These are phyloP conservation scores for Schizophyllum commune DNA, from an alignment of 1,284 basidiomycete species.

Conservation along the genomic window DNA sequence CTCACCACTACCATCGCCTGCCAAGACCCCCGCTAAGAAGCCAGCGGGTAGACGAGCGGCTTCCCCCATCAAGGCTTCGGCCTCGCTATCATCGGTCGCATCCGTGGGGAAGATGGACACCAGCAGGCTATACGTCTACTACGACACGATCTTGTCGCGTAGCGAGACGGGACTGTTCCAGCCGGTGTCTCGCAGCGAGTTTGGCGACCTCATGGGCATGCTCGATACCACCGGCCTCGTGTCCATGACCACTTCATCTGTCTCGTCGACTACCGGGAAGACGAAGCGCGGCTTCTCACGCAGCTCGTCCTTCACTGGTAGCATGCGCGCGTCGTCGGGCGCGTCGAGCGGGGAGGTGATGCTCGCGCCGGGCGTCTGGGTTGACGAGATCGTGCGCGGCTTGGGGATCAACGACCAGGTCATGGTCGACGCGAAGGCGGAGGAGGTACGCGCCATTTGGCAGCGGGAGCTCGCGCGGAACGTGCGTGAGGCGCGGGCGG, in stretches of 20 bases:
- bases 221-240: slow-evolving; percentile 68
- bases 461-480: slow-evolving; percentile 50
- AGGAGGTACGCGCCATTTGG: slow-evolving; percentile 66
- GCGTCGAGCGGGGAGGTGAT: slow-evolving; percentile 40
- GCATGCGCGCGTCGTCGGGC: slow-evolving; percentile 31
- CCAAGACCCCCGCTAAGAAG: slow-evolving; percentile 48
- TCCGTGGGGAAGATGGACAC: slow-evolving; percentile 38
- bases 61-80: slow-evolving; percentile 16
- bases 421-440: slow-evolving; percentile 32
- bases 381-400: slow-evolving; percentile 58
- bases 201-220: slow-evolving; percentile 60
- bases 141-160: slow-evolving; percentile 48
- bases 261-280: slow-evolving; percentile 20
- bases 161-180: slow-evolving; percentile 46
- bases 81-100: slow-evolving; percentile 14
- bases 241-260: slow-evolving; percentile 25
- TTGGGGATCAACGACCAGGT: slow-evolving; percentile 48
- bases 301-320: slow-evolving; percentile 47
- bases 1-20: slow-evolving; percentile 23
- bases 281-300: slow-evolving; percentile 43
- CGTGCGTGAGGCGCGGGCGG: slow-evolving; percentile 43
- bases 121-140: slow-evolving; percentile 56
- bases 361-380: slow-evolving; percentile 49
- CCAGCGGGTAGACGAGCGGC: too few species aligned
- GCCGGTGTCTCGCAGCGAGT: slow-evolving; percentile 67